phyloP scores from a whole-genome alignment of 2,329 filamentous ascomycete species.

The Ciborinia camelliae region DNA sequence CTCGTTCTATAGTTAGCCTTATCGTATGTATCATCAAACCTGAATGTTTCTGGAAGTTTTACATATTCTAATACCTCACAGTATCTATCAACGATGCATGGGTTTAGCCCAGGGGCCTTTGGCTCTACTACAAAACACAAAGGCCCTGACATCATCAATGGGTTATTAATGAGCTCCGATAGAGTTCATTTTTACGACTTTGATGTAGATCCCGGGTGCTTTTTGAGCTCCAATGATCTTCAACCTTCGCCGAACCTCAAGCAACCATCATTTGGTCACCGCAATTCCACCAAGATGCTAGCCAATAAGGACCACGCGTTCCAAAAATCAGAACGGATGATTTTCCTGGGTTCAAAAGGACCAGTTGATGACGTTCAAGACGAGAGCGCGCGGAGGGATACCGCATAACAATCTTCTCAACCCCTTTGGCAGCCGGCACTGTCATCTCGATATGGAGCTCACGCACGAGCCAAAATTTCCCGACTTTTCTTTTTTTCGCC shows the following conservation, averaged over 20 bases:
- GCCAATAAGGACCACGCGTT: background rate
- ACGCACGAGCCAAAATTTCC: background rate
- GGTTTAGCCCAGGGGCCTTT: background rate
- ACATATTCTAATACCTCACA: background rate
- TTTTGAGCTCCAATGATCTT: no score
- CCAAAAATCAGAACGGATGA: background rate
- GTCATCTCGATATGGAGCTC: background rate
- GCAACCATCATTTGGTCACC: background rate
- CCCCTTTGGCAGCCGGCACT: background rate
- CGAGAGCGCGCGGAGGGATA: conserved; percentile 6
- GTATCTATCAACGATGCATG: background rate
- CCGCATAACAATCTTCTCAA: background rate
- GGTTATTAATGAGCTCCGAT: background rate
- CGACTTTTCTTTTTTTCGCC: background rate
- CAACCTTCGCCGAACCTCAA: background rate
- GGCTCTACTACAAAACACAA: background rate
- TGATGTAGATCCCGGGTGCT: background rate
- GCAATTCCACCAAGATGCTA: background rate
- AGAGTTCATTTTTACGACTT: background rate
- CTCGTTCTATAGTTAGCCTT: background rate
- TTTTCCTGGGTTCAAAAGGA: background rate
- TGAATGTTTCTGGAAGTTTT: background rate
- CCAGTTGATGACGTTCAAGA: background rate
- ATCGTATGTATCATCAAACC: background rate
- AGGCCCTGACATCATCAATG: background rate